Conservation (phyloP, 129 eudicot genomes). For the Kitagawia praeruptora region DNA sequence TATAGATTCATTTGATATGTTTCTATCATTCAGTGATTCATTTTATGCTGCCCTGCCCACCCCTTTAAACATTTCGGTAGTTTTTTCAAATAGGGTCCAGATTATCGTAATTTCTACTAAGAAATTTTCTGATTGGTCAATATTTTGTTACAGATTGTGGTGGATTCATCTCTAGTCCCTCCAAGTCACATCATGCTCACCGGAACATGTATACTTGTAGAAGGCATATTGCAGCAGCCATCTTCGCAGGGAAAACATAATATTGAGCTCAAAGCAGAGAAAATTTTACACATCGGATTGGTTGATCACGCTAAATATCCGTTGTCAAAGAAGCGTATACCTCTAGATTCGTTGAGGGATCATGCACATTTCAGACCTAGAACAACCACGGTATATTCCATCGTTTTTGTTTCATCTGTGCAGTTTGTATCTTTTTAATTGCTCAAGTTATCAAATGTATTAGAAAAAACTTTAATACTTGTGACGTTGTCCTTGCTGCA, state of each 20-base stretch:
- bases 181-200: slow-evolving; percentile 62
- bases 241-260: slow-evolving; percentile 44
- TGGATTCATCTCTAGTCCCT: slow-evolving; percentile 71
- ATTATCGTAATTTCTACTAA: background rate
- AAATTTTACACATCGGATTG: slow-evolving; percentile 59
- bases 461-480: background rate
- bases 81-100: background rate
- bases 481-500: background rate
- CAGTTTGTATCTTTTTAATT: background rate
- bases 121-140: background rate
- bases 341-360: slow-evolving; percentile 62
- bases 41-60: background rate
- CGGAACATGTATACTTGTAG: slow-evolving; percentile 69
- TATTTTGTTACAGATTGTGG: slow-evolving; percentile 36
- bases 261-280: slow-evolving; percentile 66
- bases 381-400: slow-evolving; percentile 59
- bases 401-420: background rate
- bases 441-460: background rate
- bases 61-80: background rate
- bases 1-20: background rate
- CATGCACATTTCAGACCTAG: slow-evolving; percentile 83
- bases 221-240: slow-evolving; percentile 74
- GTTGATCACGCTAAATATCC: slow-evolving; percentile 78
- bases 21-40: background rate
- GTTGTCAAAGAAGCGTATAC: slow-evolving; percentile 71